Conservation (phyloP, 2,329 filamentous ascomycete species). For the Aspergillus hortae region DNA sequence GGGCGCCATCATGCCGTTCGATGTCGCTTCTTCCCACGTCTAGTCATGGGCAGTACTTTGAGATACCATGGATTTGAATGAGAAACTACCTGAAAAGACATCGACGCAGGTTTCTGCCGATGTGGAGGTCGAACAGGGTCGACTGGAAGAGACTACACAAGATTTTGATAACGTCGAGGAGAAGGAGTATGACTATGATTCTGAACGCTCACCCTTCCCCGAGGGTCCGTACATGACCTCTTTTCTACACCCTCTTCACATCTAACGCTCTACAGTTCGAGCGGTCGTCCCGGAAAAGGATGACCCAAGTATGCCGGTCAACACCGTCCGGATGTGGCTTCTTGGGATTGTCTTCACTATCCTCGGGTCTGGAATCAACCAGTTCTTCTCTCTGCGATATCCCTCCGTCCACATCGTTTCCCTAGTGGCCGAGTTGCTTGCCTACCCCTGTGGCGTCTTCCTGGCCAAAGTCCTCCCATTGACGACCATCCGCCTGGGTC, state of each 20-base stretch:
- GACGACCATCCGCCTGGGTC: constrained; percentile 21
- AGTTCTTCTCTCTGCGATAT: constrained; percentile 48
- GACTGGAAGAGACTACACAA: constrained; percentile 5
- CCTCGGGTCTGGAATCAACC: constrained; percentile 46
- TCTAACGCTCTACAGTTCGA: constrained; percentile 13
- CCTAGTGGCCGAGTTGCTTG: constrained; percentile 45
- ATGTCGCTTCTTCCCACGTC: background rate
- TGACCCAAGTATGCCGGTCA: constrained; percentile 25
- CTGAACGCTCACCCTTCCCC: constrained; percentile 23
- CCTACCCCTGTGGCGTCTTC: constrained; percentile 41
- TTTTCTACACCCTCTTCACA: background rate
- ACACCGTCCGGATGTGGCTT: constrained; percentile 39
- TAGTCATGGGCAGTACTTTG: background rate
- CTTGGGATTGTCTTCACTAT: constrained; percentile 42
- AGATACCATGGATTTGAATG: constrained; percentile 9
- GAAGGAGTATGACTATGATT: constrained; percentile 21
- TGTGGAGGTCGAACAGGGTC: constrained; percentile 13
- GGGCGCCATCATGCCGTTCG: background rate
- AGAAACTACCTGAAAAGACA: constrained; percentile 4
- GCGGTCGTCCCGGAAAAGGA: constrained; percentile 28
- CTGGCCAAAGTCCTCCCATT: constrained; percentile 41
- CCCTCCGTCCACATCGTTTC: constrained; percentile 46
- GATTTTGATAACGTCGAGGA: constrained; percentile 7
- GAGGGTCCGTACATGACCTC: constrained; percentile 13
- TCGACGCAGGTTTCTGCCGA: constrained; percentile 4